Evolutionary conservation across 2,329 filamentous ascomycete genomes (phyloP), one percentile per base, ranked within the genome.

Genomic region (Immersiporthe knoxdaviesiana): DNA sequence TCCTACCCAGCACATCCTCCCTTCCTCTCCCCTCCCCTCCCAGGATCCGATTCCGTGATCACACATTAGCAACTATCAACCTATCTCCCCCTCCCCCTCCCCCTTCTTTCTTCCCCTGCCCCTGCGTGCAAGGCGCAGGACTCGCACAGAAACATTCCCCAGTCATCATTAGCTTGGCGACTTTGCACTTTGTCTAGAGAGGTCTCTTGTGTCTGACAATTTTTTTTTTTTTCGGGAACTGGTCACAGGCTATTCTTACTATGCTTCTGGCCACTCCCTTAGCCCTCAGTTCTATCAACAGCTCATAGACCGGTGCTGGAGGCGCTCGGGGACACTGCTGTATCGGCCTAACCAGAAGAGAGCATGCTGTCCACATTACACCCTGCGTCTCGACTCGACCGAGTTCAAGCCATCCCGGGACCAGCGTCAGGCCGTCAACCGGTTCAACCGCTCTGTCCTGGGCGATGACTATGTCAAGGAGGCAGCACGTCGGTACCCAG

Each of bases 351-450:
- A 96, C 78, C 90, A 93, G 75, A 86, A 86, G 69, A 85, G 89
- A 68, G 92, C 93, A 71, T 99, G 96, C 76, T 99, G 96, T 78
- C 94, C 94, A 59, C 94, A 97, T 76, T 98, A 95, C 78, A 94
- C 92, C 0, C 90, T 96, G 66, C 88, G 92, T 61, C 83, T 94
- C 27, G 91, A 93, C 74, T 88, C 88, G 32, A 78, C 82, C 61
- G 81, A 84, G 52, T 92, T 92, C 79, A 89, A 87, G 73, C 83
- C 92, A 7, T 85, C 87, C 37, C 89, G 87, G 77, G 90, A 93
- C 74, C 93, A 96, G 75, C 85, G 92, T 50, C 91, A 94, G 76
- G 85, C 90, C 1, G 79, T 93, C 73, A 93, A 95, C 78, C 87
- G 90, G 58, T 95, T 94, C 72, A 79, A 92, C 76, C 88, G 83